Percentiles rank a stretch among this genome's conserved stretches.
These are phyloP conservation scores for Cubamyces sp. DNA, from an alignment of 768 basidiomycete species.

Conservation along the genomic window DNA sequence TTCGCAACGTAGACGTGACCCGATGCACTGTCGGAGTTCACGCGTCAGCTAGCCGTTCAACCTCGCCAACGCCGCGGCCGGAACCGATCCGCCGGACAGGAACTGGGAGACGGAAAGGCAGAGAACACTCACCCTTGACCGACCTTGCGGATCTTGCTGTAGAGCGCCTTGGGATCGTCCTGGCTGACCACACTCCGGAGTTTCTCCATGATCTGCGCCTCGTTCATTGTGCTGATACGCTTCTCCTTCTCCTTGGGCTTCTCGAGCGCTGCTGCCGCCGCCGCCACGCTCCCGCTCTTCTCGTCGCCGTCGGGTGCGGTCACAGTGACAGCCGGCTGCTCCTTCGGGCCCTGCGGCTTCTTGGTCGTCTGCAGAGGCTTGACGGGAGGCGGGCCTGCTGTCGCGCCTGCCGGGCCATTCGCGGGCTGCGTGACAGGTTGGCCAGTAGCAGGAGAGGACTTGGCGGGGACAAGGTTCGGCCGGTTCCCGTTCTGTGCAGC, in stretches of 20 bases:
- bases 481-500: slow-evolving; percentile 31
- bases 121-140: slow-evolving; percentile 84
- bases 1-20: slow-evolving; percentile 99
- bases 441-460: slow-evolving; percentile 46
- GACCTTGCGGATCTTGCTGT: slow-evolving; percentile 98
- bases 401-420: slow-evolving; percentile 48
- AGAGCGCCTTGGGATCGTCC: slow-evolving; percentile 87
- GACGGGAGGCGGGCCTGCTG: slow-evolving; percentile 61
- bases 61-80: not conserved
- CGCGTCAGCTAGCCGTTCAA: slow-evolving; percentile 2
- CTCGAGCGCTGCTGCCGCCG: slow-evolving; percentile 68
- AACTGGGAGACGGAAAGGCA: not conserved
- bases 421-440: slow-evolving; percentile 50
- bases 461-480: slow-evolving; percentile 49
- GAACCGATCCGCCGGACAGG: not conserved
- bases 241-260: slow-evolving; percentile 73
- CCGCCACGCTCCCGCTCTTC: slow-evolving; percentile 57
- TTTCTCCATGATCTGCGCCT: slow-evolving; percentile 98
- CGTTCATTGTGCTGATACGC: slow-evolving; percentile 94
- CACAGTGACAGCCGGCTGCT: slow-evolving; percentile 52
- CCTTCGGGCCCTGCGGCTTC: slow-evolving; percentile 46
- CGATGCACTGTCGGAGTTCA: slow-evolving; percentile 67
- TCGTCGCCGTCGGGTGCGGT: slow-evolving; percentile 50
- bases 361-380: slow-evolving; percentile 77
- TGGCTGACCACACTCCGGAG: slow-evolving; percentile 83